Base-by-base conservation (phyloP, 176 grass and related monocot species). In the Ensete glaucum region DNA sequence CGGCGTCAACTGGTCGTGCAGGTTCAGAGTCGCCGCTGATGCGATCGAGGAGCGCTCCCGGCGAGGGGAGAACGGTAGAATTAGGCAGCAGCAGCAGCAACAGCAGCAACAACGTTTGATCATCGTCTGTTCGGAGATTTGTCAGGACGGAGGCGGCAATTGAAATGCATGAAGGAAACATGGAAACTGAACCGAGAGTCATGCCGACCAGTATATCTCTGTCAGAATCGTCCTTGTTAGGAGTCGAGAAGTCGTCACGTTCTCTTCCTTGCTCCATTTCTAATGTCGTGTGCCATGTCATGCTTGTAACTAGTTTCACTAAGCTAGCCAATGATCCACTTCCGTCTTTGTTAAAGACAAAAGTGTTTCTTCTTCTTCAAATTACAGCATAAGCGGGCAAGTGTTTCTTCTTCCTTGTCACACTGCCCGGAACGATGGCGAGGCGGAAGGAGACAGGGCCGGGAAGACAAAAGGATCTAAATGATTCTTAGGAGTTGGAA, bases 11-110 rank as follows among this genome's bases (percentile, higher is more conserved):
- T 50, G 29, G 67, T 19, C 19, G 15, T 70, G 67, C 72, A 74
- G 72, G 72, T 16, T 74, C 72, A 22, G 77, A 79, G 26, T 69
- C 77, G 53, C 77, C 65, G 52, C 53, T 79, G 19, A 54, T 13
- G 22, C 63, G 77, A 53, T 79, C 52, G 26, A 69, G 66, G 65
- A 79, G 77, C 26, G 77, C 70, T 8, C 77, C 77, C 3, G 52
- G 77, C 77, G 65, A 79, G 53, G 77, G 64, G 9, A 55, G 77
- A 59, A 57, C 64, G 2, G 52, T 34, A 25, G 24, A 57, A 54
- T 13, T 20, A 17, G 49, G 25, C 51, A 53, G 23, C 24, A n/a
- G 53, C 22, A 20, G 7, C 64, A 50, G 15, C 10, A 11, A 3
- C 51, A 22, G 71, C 29, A 21, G 22, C 22, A 15, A 25, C 27